Evolutionary conservation across 495 filamentous ascomycete species (phyloP).

Genomic region (Penicillium egyptiacum): DNA sequence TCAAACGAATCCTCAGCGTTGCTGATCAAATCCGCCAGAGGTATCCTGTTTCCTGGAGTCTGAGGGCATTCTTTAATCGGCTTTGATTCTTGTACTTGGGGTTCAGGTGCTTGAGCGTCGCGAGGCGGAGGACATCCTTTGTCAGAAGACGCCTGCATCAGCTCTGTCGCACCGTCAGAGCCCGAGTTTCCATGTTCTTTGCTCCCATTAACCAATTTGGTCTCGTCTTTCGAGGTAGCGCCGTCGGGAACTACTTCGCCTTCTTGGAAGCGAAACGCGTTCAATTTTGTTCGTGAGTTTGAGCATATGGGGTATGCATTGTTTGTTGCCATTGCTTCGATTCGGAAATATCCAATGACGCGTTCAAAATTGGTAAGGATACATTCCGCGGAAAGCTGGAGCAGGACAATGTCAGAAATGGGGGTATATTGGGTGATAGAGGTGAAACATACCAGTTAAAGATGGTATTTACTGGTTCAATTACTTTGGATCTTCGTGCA

Average conservation of each 20-base stretch:
- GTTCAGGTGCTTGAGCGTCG: slow-evolving; percentile 1
- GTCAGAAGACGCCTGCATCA: slow-evolving; percentile 26
- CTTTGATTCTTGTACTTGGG: slow-evolving; percentile 31
- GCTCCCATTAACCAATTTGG: slow-evolving; percentile 29
- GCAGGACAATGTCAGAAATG: slow-evolving; percentile 21
- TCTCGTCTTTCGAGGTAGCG: slow-evolving; percentile 24
- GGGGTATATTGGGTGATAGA: background rate
- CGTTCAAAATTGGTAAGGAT: slow-evolving; percentile 25
- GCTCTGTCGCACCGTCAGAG: slow-evolving; percentile 42
- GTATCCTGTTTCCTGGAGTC: slow-evolving; percentile 72
- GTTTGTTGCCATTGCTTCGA: slow-evolving; percentile 30
- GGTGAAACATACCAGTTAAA: slow-evolving; percentile 3
- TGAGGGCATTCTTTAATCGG: slow-evolving; percentile 55
- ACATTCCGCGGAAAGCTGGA: slow-evolving; percentile 25
- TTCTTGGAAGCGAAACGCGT: slow-evolving; percentile 53
- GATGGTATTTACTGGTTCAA: slow-evolving; percentile 6
- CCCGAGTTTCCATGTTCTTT: slow-evolving; percentile 45
- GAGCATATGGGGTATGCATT: slow-evolving; percentile 45
- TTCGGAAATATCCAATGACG: slow-evolving; percentile 15
- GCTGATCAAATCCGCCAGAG: slow-evolving; percentile 78
- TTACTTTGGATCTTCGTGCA: background rate
- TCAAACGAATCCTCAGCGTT: slow-evolving; percentile 60
- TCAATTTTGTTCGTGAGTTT: slow-evolving; percentile 58
- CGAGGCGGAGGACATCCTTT: slow-evolving; percentile 24
- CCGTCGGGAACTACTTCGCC: slow-evolving; percentile 35